Evolutionary conservation across 495 filamentous ascomycete species (phyloP).

Genomic region (Xylaria telfairii): DNA sequence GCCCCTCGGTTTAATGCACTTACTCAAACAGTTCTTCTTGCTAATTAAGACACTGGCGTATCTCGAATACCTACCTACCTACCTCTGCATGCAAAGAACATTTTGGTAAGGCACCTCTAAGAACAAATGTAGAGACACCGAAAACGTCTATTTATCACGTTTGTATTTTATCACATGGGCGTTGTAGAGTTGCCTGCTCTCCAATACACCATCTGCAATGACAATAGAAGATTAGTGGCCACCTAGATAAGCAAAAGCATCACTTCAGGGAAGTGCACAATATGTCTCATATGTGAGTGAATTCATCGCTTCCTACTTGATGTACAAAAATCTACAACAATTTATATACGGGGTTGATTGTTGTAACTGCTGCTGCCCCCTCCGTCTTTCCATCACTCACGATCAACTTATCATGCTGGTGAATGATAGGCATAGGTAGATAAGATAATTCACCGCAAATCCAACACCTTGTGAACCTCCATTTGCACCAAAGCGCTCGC

Average conservation of each 20-base stretch:
- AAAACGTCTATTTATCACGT: not conserved
- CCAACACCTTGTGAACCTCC: not conserved
- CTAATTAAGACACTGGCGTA: not conserved
- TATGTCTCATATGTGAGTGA: not conserved
- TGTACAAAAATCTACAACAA: not conserved
- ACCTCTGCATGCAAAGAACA: not conserved
- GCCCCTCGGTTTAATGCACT: slow-evolving; percentile 14
- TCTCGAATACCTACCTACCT: not conserved
- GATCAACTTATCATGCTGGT: not conserved
- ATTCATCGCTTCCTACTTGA: not conserved
- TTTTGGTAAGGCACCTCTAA: not conserved
- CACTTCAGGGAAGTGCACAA: not conserved
- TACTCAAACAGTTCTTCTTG: not conserved
- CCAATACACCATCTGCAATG: not conserved
- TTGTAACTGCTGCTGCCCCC: not conserved
- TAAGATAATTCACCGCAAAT: not conserved
- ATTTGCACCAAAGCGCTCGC: no score
- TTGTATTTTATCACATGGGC: not conserved
- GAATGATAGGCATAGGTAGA: not conserved
- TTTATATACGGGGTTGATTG: not conserved
- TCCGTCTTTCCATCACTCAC: not conserved
- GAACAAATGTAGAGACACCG: not conserved
- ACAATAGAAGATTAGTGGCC: not conserved
- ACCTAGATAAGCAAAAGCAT: not conserved
- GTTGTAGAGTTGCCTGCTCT: not conserved